Evolutionary conservation across 441 rosid species (phyloP), one percentile per base, ranked within the genome.

Genomic region (Populus trichocarpa): DNA sequence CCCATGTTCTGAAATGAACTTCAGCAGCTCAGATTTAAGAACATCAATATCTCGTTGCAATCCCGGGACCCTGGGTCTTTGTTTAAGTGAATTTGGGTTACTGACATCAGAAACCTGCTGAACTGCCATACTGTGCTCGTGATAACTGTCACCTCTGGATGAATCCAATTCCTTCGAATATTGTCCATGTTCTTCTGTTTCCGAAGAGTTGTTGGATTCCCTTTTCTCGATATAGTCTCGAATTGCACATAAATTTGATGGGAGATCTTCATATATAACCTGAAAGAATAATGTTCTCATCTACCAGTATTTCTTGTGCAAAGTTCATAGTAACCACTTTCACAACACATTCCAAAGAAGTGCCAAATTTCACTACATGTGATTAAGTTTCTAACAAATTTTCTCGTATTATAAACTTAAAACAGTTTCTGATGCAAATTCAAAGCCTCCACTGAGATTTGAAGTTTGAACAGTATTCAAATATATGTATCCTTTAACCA

Each of bases 211-310:
- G 40, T 82, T 78, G 73, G 78, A 78, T 22, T 75, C 88, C 78
- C 77, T 86, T 77, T 86, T 87, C 87, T 96, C 98, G 16, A 94
- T 88, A 88, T 90, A 92, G 80, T 94, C 98, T 76, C 97, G 92
- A 79, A 96, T 92, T 30, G 98, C 96, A 74, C 96, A 89, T 79
- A 94, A 86, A 78, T 96, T 96, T 75, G 99, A 93, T 20, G 98
- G 99, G 69, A 96, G 98, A 87, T 96, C 99, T 88, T 96, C 96
- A 76, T 96, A 96, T 74, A 96, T 92, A 82, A 96, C 98, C 99
- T 96, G 77, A 46, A 74, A 76, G 73, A 67, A 70, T 22, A 79
- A 67, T 75, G 75, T 50, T n/a, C 16, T 53, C 65, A 36, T 59
- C 53, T 33, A 14, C 22, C 61, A 53, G 22, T 16, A 40, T 26